A percentile compares a stretch with the other conserved stretches of the same genome.
Evolutionary conservation across 805 yeast species (phyloP).

Genomic region (Ogataea trehalophila): DNA sequence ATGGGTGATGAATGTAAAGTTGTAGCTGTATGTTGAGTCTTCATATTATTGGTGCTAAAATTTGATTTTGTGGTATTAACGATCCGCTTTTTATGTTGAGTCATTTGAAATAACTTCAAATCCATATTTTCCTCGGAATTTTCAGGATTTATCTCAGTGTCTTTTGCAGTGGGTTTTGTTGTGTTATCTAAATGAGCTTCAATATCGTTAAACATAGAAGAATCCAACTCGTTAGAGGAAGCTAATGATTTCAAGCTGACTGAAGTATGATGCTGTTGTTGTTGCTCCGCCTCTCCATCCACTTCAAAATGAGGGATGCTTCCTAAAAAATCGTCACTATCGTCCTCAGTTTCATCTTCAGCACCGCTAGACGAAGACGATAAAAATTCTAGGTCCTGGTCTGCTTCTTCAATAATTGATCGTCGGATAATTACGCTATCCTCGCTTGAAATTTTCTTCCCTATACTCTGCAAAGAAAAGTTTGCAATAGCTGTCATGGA

Average conservation of each 20-base stretch:
- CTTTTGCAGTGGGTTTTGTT: too few relatives aligned
- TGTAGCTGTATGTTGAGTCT: too few relatives aligned
- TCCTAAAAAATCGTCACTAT: conserved; percentile 20
- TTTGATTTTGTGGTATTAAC: too few relatives aligned
- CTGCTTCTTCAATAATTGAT: conserved; percentile 10
- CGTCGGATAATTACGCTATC: conserved; percentile 4
- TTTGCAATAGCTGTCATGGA: too few relatives aligned
- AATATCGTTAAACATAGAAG: neutral
- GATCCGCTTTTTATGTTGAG: conserved; percentile 8
- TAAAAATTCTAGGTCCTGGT: conserved; percentile 7
- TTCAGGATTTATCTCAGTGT: neutral
- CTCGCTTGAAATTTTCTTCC: neutral
- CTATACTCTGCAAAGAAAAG: too few relatives aligned
- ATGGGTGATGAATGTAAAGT: too few relatives aligned
- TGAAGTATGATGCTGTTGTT: neutral
- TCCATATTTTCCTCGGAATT: conserved; percentile 7
- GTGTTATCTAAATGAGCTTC: neutral
- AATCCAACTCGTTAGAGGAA: neutral
- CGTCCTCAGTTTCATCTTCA: conserved; percentile 20
- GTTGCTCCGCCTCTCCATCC: neutral
- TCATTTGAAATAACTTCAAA: conserved; percentile 9
- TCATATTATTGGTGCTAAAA: too few relatives aligned
- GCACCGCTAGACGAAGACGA: neutral
- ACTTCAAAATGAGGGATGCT: conserved; percentile 20
- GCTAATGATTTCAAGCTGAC: neutral